Evolutionary conservation across 1,284 basidiomycete species (phyloP).

Genomic region (Crocinoboletus sp.): DNA sequence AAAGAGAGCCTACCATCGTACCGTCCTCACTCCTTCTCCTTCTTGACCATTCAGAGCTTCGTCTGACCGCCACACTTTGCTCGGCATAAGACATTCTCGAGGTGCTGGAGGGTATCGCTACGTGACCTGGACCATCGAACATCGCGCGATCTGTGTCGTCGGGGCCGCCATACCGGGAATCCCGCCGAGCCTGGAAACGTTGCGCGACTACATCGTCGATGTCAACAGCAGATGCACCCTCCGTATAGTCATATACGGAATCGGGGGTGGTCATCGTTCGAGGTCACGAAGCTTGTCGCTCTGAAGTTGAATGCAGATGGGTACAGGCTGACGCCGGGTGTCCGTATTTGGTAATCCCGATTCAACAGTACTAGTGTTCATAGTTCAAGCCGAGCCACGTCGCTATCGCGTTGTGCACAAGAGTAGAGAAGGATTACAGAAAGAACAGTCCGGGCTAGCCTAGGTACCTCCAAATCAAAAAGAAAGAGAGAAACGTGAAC

Average conservation of each 20-base stretch:
- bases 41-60: slow-evolving; percentile 53
- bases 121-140: slow-evolving; percentile 73
- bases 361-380: no score
- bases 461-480: slow-evolving; percentile 84
- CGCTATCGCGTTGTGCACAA: background rate
- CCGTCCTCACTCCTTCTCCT: slow-evolving; percentile 51
- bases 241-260: slow-evolving; percentile 63
- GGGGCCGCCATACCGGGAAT: slow-evolving; percentile 51
- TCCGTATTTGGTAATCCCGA: no score
- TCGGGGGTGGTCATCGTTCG: slow-evolving; percentile 13
- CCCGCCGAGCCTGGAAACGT: slow-evolving; percentile 49
- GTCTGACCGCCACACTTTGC: slow-evolving; percentile 37
- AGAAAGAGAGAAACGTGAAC: slow-evolving; percentile 91
- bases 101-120: slow-evolving; percentile 67
- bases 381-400: slow-evolving; percentile 1
- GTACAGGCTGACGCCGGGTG: no score
- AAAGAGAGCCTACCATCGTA: slow-evolving; percentile 15
- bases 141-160: slow-evolving; percentile 57
- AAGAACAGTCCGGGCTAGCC: slow-evolving; percentile 46
- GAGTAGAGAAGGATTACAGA: background rate
- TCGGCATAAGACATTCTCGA: slow-evolving; percentile 71
- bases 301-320: no score
- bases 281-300: background rate
- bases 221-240: slow-evolving; percentile 73
- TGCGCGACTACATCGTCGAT: slow-evolving; percentile 55